A percentile compares a stretch with the other conserved stretches of the same genome.
Conservation (phyloP, 2,329 filamentous ascomycete genomes). For the Penicillium brasilianum region DNA sequence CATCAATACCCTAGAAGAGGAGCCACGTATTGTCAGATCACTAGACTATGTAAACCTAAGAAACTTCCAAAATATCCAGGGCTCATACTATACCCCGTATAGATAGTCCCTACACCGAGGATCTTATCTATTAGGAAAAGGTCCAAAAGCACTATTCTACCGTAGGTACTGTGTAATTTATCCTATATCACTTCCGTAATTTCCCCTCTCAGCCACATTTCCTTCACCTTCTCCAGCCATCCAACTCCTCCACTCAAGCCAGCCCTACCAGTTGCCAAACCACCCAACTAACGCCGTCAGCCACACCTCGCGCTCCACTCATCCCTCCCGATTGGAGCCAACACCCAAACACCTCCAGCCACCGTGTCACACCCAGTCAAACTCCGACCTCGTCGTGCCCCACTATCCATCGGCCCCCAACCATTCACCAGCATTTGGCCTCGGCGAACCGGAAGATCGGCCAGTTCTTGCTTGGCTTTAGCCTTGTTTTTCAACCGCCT, state of each 20-base stretch:
- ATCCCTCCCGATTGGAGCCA: slow-evolving; percentile 15
- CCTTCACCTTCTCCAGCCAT: not conserved
- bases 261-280: slow-evolving; percentile 29
- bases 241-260: not conserved
- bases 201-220: not conserved
- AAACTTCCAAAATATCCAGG: too few relatives aligned
- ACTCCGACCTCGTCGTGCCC: not conserved
- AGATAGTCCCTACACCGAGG: too few relatives aligned
- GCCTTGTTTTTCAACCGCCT: slow-evolving; percentile 23
- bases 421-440: slow-evolving; percentile 12
- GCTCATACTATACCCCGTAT: too few relatives aligned
- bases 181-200: not conserved
- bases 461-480: not conserved
- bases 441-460: slow-evolving; percentile 15
- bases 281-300: slow-evolving; percentile 21
- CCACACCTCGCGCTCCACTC: slow-evolving; percentile 20
- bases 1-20: too few relatives aligned
- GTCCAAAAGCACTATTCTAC: too few relatives aligned
- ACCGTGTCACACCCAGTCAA: slow-evolving; percentile 6
- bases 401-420: not conserved
- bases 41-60: too few relatives aligned
- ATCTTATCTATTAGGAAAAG: too few relatives aligned
- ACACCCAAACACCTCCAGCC: slow-evolving; percentile 4
- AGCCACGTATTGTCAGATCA: too few relatives aligned
- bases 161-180: too few relatives aligned